Conservation (phyloP, 2,329 filamentous ascomycete genomes). For the Calycina marina region DNA sequence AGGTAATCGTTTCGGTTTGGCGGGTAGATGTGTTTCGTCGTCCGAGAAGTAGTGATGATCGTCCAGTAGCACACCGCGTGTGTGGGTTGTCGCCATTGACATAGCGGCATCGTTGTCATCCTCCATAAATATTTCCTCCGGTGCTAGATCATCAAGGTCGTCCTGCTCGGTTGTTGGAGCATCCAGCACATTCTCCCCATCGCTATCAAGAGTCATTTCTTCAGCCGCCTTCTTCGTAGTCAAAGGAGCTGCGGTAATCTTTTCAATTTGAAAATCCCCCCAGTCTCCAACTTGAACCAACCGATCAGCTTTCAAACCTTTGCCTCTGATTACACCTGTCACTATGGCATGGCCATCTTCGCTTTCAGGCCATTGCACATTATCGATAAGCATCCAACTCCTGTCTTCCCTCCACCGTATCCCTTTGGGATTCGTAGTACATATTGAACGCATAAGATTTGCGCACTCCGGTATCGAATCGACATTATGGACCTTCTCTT, state of each 20-base stretch:
- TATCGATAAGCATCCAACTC: slow-evolving; percentile 88
- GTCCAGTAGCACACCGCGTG: slow-evolving; percentile 83
- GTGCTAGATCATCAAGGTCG: slow-evolving; percentile 68
- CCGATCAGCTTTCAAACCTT: slow-evolving; percentile 75
- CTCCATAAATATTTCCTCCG: slow-evolving; percentile 70
- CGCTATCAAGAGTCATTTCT: slow-evolving; percentile 53
- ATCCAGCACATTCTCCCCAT: slow-evolving; percentile 46
- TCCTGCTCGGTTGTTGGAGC: slow-evolving; percentile 67
- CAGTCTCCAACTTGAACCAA: slow-evolving; percentile 85
- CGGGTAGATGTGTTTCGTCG: slow-evolving; percentile 50
- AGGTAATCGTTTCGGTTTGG: slow-evolving; percentile 60
- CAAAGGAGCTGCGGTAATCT: slow-evolving; percentile 66
- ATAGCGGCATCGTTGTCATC: slow-evolving; percentile 38
- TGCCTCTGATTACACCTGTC: slow-evolving; percentile 76
- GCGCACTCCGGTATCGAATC: slow-evolving; percentile 82
- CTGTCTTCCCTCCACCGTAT: slow-evolving; percentile 91
- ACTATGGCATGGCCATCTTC: slow-evolving; percentile 53
- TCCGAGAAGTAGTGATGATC: slow-evolving; percentile 98
- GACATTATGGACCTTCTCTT: slow-evolving; percentile 81
- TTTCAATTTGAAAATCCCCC: slow-evolving; percentile 86
- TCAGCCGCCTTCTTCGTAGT: slow-evolving; percentile 44
- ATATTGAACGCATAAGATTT: slow-evolving; percentile 81
- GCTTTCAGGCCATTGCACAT: slow-evolving; percentile 54
- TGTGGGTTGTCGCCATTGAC: slow-evolving; percentile 34
- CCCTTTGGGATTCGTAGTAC: slow-evolving; percentile 83